These are phyloP conservation scores for Tetragonia tetragonoides DNA, from an alignment of 148 eudicot genomes.

Conservation along the genomic window DNA sequence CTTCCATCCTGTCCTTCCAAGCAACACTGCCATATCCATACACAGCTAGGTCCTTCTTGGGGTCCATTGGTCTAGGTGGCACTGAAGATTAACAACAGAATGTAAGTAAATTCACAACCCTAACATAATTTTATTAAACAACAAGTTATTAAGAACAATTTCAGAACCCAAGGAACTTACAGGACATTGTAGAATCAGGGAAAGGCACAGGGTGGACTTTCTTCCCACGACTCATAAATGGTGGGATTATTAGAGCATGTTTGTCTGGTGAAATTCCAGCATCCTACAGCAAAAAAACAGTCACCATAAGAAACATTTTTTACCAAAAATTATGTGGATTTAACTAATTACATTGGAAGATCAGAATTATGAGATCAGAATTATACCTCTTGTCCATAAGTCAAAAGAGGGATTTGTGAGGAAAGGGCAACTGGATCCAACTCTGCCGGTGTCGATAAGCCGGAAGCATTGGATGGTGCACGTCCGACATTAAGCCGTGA, in stretches of 20 bases:
- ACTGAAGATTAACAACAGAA: slow-evolving; percentile 36
- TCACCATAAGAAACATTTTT: not conserved
- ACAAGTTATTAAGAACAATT: not conserved
- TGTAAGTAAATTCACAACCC: not conserved
- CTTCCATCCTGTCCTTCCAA: slow-evolving; percentile 95
- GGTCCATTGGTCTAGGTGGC: slow-evolving; percentile 82
- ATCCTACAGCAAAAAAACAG: slow-evolving; percentile 44
- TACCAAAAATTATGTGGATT: not conserved
- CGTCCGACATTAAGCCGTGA: slow-evolving; percentile 39
- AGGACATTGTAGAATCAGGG: slow-evolving; percentile 53
- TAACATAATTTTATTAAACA: not conserved
- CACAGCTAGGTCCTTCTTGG: slow-evolving; percentile 74
- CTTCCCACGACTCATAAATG: slow-evolving; percentile 49
- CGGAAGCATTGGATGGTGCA: slow-evolving; percentile 41
- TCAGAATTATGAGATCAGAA: not conserved
- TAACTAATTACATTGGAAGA: not conserved
- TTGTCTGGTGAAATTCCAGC: slow-evolving; percentile 61
- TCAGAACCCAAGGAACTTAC: slow-evolving; percentile 39
- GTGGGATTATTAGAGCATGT: slow-evolving; percentile 70
- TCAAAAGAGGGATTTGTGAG: slow-evolving; percentile 59
- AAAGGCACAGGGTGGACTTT: slow-evolving; percentile 48
- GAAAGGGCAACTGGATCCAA: slow-evolving; percentile 41
- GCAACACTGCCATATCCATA: slow-evolving; percentile 98
- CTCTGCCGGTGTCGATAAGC: slow-evolving; percentile 51
- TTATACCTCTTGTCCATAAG: slow-evolving; percentile 78